Evolutionary conservation across 768 basidiomycete species (phyloP).

Genomic region (button mushroom (Agaricus bisporus)): DNA sequence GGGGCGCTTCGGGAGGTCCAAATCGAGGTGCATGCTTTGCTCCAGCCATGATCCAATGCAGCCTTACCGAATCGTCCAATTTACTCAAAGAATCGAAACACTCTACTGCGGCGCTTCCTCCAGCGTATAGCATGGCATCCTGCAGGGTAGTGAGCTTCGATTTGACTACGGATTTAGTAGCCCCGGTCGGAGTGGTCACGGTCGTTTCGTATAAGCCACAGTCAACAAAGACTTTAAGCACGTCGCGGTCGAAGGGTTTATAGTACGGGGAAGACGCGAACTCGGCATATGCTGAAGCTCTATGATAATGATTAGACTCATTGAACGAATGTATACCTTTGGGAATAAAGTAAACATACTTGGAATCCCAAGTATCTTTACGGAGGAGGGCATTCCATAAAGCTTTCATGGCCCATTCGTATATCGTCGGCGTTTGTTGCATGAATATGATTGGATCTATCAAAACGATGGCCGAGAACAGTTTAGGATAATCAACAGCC

Average conservation of each 20-base stretch:
- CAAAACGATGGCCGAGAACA: conserved; percentile 68
- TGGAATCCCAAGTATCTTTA: conserved; percentile 56
- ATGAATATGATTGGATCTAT: conserved; percentile 43
- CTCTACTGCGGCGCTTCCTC: conserved; percentile 33
- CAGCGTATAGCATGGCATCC: conserved; percentile 58
- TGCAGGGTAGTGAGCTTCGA: conserved; percentile 64
- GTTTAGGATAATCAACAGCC: conserved; percentile 48
- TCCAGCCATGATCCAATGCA: conserved; percentile 54
- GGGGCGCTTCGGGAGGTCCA: conserved; percentile 26
- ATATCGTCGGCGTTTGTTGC: background rate
- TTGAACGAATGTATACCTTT: background rate
- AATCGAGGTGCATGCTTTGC: conserved; percentile 28
- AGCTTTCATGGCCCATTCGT: conserved; percentile 17
- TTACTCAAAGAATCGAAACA: conserved; percentile 30
- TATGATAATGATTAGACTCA: conserved; percentile 17
- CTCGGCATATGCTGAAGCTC: conserved; percentile 50
- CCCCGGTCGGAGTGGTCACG: conserved; percentile 14
- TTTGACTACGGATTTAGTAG: conserved; percentile 30
- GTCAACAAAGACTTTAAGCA: conserved; percentile 53
- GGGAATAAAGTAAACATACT: conserved; percentile 27
- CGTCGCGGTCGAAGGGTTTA: conserved; percentile 57
- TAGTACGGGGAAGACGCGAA: conserved; percentile 63
- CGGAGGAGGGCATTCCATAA: conserved; percentile 48
- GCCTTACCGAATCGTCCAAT: conserved; percentile 42
- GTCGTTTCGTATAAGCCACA: conserved; percentile 40